These are phyloP conservation scores for Candida labiduridarum DNA, from an alignment of 1,139 yeast genomes.

Conservation along the genomic window DNA sequence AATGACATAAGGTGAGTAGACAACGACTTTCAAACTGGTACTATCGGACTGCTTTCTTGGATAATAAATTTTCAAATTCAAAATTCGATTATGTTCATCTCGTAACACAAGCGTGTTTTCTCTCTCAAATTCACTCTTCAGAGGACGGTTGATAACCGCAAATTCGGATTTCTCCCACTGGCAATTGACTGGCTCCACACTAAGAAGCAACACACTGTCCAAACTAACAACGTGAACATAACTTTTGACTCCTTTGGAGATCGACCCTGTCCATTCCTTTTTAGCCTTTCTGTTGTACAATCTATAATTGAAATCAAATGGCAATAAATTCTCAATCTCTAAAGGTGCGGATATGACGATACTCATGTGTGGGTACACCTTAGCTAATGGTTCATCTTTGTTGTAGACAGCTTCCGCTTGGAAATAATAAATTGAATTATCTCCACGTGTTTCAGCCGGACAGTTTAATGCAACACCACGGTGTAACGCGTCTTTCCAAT, in stretches of 20 bases:
- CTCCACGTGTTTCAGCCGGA: slow-evolving; percentile 38
- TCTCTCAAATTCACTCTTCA: slow-evolving; percentile 53
- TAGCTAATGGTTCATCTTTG: slow-evolving; percentile 65
- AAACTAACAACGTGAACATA: slow-evolving; percentile 83
- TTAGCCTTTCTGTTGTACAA: slow-evolving; percentile 77
- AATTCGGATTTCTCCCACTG: slow-evolving; percentile 76
- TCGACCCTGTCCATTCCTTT: slow-evolving; percentile 65
- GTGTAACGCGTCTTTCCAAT: slow-evolving; percentile 67
- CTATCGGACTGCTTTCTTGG: slow-evolving; percentile 44
- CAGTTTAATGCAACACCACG: slow-evolving; percentile 64
- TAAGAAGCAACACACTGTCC: slow-evolving; percentile 67
- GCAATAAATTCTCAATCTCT: slow-evolving; percentile 81
- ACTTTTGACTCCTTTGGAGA: slow-evolving; percentile 65
- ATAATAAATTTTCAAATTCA: slow-evolving; percentile 69
- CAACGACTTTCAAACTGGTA: slow-evolving; percentile 62
- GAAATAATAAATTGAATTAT: slow-evolving; percentile 58
- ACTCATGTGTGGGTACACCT: slow-evolving; percentile 83
- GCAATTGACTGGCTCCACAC: slow-evolving; percentile 68
- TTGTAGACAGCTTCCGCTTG: slow-evolving; percentile 74
- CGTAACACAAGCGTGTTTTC: slow-evolving; percentile 54
- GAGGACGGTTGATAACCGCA: slow-evolving; percentile 72
- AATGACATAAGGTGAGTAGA: slow-evolving; percentile 82
- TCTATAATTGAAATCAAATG: slow-evolving; percentile 76
- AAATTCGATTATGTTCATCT: slow-evolving; percentile 26
- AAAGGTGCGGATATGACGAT: slow-evolving; percentile 83